These are phyloP conservation scores for Neoboletus brunneissimus DNA, from an alignment of 768 basidiomycete genomes.

Conservation along the genomic window DNA sequence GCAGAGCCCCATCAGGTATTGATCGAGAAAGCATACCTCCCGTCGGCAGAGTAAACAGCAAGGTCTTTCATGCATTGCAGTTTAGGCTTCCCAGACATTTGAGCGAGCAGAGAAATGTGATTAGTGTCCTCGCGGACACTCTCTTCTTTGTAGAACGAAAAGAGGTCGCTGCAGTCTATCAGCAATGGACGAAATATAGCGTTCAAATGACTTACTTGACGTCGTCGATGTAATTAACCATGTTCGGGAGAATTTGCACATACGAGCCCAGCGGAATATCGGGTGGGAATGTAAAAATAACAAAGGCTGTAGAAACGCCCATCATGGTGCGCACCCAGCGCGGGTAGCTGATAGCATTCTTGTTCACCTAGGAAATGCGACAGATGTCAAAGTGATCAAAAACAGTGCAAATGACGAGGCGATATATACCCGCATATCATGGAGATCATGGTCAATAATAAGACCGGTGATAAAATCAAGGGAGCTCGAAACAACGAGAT, in stretches of 20 bases:
- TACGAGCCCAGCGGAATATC: conserved; percentile 1
- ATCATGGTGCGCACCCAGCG: conserved; percentile 6
- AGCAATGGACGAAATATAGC: neutral
- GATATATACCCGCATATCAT: neutral
- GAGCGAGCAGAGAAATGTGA: conserved; percentile 1
- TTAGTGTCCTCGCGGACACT: neutral
- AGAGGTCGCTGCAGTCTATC: neutral
- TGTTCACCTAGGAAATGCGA: neutral
- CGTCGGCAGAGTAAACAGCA: neutral
- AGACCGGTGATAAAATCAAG: conserved; percentile 1
- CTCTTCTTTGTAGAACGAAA: conserved; percentile 7
- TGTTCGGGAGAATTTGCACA: conserved; percentile 6
- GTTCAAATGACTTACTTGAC: neutral
- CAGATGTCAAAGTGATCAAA: neutral
- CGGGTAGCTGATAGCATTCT: neutral
- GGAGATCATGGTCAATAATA: conserved; percentile 1
- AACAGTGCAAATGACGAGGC: neutral
- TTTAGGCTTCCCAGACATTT: conserved; percentile 1
- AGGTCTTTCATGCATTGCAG: conserved; percentile 8
- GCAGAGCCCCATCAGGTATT: neutral
- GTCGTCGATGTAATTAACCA: conserved; percentile 7
- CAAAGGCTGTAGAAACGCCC: conserved; percentile 1
- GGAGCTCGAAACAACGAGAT: conserved; percentile 4
- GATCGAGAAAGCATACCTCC: neutral
- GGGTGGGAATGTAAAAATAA: conserved; percentile 8